Evolutionary conservation across 345 rosid genomes (phyloP).

Genomic region (Eucalyptus cloeziana): DNA sequence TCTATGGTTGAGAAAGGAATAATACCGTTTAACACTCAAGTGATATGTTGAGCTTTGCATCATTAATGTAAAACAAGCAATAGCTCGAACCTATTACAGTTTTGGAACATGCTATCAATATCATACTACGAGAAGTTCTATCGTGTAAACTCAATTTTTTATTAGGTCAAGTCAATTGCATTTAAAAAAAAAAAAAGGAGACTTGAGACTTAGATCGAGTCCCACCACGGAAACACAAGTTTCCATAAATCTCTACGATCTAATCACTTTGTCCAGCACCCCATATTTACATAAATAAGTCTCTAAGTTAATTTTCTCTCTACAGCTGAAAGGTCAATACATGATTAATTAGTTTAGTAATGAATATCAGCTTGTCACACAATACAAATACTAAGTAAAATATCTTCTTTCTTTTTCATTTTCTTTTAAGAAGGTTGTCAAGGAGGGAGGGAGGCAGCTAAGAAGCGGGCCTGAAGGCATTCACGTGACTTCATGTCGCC

Average conservation of each 20-base stretch:
- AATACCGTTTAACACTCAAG: background rate
- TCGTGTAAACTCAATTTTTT: background rate
- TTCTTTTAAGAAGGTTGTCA: background rate
- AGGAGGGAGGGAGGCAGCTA: background rate
- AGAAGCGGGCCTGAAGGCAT: constrained; percentile 14
- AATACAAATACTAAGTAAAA: background rate
- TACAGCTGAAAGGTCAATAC: background rate
- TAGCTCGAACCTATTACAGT: background rate
- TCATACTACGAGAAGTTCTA: background rate
- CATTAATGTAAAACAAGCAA: background rate
- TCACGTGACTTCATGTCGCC: constrained; percentile 40
- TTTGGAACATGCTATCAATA: background rate
- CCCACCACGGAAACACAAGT: background rate
- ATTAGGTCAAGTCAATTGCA: background rate
- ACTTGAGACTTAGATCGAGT: background rate
- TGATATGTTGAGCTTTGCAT: background rate
- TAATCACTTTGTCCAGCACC: background rate
- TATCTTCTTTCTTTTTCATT: background rate
- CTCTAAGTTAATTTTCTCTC: background rate
- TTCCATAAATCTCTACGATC: background rate
- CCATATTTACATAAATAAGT: background rate
- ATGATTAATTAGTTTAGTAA: background rate
- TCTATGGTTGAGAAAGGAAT: background rate
- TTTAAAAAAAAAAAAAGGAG: background rate
- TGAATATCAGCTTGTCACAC: background rate